Conservation (phyloP, 2,329 filamentous ascomycete genomes). For the Ceratocystis alfenasii region DNA sequence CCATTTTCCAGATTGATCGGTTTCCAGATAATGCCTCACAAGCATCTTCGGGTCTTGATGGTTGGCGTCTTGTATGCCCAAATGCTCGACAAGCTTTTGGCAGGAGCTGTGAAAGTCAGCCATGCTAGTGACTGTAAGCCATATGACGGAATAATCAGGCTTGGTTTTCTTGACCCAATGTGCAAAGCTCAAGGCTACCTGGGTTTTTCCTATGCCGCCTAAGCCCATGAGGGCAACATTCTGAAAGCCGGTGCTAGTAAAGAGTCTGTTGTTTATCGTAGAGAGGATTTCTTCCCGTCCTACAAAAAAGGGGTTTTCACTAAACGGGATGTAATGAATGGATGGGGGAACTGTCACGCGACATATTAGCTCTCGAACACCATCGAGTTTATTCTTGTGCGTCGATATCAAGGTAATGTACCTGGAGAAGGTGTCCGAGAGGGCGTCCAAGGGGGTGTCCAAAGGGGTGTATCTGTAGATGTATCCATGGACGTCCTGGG, state of each 20-base stretch:
- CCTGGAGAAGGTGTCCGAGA: too few relatives aligned
- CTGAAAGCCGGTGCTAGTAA: background rate
- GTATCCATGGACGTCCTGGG: too few relatives aligned
- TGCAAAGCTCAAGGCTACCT: background rate
- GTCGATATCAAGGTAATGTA: too few relatives aligned
- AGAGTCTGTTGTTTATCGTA: background rate
- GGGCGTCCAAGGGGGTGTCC: too few relatives aligned
- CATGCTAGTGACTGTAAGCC: background rate
- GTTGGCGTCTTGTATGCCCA: background rate
- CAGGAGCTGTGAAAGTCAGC: background rate
- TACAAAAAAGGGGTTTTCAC: background rate
- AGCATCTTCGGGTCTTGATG: constrained; percentile 13
- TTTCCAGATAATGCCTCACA: constrained; percentile 23
- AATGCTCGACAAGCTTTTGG: background rate
- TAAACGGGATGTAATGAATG: background rate
- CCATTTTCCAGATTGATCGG: constrained; percentile 24
- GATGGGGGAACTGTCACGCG: background rate
- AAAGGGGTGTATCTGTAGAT: too few relatives aligned
- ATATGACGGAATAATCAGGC: background rate
- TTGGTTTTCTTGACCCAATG: background rate
- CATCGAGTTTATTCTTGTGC: too few relatives aligned
- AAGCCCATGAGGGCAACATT: background rate
- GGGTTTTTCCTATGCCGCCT: background rate
- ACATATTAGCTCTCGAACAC: background rate
- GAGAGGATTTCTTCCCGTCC: background rate